Conservation (phyloP, 352 stramenopile species). For the Pythium volutum region DNA sequence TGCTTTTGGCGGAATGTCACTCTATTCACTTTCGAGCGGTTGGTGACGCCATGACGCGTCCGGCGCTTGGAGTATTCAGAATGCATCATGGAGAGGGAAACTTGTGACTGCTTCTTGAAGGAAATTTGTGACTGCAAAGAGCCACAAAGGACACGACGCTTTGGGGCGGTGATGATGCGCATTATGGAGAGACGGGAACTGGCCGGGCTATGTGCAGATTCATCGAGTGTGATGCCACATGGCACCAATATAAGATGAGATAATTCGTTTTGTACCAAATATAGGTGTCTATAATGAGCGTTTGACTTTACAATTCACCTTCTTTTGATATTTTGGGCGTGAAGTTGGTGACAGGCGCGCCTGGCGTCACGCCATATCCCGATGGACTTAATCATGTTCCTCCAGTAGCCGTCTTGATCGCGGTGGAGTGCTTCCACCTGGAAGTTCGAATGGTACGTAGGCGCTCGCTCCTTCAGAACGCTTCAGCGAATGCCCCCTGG, state of each 20-base stretch:
- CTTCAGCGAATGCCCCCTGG: neutral
- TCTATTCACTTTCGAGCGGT: neutral
- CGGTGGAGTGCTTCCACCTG: neutral
- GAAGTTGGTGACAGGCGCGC: neutral
- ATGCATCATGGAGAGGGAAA: no score
- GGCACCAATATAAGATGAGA: neutral
- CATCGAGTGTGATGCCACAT: constrained; percentile 12
- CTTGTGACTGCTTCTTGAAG: neutral
- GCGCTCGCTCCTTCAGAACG: neutral
- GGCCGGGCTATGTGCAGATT: constrained; percentile 2
- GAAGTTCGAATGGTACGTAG: neutral
- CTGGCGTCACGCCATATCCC: constrained; percentile 6
- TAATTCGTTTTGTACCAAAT: neutral
- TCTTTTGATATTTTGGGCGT: neutral
- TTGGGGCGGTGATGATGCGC: neutral
- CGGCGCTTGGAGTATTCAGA: neutral
- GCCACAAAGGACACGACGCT: no score
- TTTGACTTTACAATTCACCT: neutral
- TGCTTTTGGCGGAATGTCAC: neutral
- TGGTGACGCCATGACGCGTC: no score
- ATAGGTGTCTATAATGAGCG: no score
- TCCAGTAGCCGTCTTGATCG: neutral
- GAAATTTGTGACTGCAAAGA: neutral
- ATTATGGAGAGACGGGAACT: neutral
- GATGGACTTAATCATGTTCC: neutral